Base-by-base conservation (phyloP, 2,329 filamentous ascomycete genomes). In the Colletotrichum trifolii region DNA sequence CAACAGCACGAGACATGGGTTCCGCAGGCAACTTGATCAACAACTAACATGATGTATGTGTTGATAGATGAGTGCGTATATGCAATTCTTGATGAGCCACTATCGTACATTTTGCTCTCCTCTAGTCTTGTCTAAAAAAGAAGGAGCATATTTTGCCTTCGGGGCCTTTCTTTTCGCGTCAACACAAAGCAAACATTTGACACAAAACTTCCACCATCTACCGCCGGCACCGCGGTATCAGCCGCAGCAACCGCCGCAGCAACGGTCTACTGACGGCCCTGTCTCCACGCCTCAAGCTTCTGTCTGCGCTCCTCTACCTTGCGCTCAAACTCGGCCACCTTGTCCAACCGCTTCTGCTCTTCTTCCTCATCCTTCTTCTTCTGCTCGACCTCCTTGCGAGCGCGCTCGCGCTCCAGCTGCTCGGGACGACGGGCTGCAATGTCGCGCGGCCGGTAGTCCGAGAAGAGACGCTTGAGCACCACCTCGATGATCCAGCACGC, bases 361-460 rank as follows among this genome's bases (percentile, higher is more conserved):
- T 83, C 83, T 68, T 85, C 83, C 10, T 77, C 77, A 13, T 81
- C 78, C 77, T 83, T 83, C 71, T 78, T 72, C 56, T 73, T 75
- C 68, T 82, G 82, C 72, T 88, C 87, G 52, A 83, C 83, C 62
- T 83, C 83, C 76, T 91, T 91, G 70, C 94, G 86, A 68, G 84
- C 83, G 60, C 85, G 82, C 80, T 98, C 95, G 47, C 89, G 83
- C 75, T 89, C 87, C 10, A 97, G 81, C 84, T 99, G 96, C 74
- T 99, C 96, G 4, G 91, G 89, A 63, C 96, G 84, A 68, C 96
- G 86, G 56, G 91, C 83, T 2, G 96, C 95, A 73, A 99, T 98
- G 75, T 98, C 96, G 76, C 97, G 95, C 2, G 96, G 93, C 69
- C 89, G 89, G 81, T 93, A 97, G 78, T 99, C 96, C 69, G 91